Conservation (phyloP, 192 early-diverging fungal species). For the Backusella psychrophila region DNA sequence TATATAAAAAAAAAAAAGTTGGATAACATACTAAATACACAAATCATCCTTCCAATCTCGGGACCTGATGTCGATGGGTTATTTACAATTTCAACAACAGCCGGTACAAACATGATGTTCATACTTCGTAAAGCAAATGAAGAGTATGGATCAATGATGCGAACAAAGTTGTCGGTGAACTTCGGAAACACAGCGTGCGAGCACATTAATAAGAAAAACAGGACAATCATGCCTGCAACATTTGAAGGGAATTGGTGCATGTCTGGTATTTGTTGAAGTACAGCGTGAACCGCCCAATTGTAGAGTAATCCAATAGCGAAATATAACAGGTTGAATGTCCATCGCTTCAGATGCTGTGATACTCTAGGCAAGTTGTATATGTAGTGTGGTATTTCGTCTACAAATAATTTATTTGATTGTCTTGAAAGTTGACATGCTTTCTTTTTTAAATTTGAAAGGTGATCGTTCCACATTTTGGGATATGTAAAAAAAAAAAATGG, state of each 20-base stretch:
- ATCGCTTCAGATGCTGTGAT: not conserved
- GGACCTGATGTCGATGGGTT: not conserved
- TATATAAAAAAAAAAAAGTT: not conserved
- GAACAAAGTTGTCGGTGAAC: not conserved
- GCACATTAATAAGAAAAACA: not conserved
- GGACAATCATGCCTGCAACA: conserved; percentile 10
- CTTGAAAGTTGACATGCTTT: not conserved
- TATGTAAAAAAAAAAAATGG: too few species aligned
- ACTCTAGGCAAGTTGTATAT: not conserved
- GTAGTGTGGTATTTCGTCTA: not conserved
- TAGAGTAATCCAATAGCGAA: not conserved
- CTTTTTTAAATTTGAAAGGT: not conserved
- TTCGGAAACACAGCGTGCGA: not conserved
- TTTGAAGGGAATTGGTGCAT: conserved; percentile 9
- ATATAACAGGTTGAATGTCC: not conserved
- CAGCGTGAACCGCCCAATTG: not conserved
- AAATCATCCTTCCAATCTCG: conserved; percentile 1
- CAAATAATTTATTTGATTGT: not conserved
- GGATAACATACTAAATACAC: not conserved
- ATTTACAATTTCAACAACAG: conserved; percentile 10
- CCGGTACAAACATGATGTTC: conserved; percentile 22
- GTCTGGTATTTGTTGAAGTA: conserved; percentile 11
- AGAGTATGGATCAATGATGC: conserved; percentile 1
- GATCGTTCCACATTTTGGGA: not conserved
- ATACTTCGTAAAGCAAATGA: conserved; percentile 13